Evolutionary conservation across 805 yeast genomes (phyloP).

Genomic region (Candida nonsorbophila): DNA sequence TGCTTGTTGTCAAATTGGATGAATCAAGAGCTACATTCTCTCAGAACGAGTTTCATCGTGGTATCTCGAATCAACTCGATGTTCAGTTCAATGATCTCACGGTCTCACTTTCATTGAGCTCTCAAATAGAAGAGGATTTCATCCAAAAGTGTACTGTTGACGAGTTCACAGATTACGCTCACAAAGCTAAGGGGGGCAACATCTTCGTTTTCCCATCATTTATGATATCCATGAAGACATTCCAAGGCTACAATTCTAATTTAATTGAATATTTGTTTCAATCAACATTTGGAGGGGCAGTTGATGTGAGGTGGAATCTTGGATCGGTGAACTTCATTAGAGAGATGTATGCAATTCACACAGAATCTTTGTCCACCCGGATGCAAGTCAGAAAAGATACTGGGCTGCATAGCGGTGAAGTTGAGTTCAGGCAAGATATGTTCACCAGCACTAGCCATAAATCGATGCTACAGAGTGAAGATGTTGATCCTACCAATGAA

Average conservation of each 20-base stretch:
- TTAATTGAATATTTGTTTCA: conserved; percentile 61
- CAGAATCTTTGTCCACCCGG: conserved; percentile 64
- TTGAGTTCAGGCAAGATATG: conserved; percentile 10
- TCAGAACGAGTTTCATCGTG: conserved; percentile 40
- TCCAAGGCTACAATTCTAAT: conserved; percentile 49
- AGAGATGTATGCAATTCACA: conserved; percentile 89
- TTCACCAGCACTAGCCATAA: conserved; percentile 3
- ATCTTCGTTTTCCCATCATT: conserved; percentile 78
- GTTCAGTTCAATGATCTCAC: conserved; percentile 57
- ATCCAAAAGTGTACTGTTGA: conserved; percentile 42
- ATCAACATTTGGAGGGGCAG: conserved; percentile 81
- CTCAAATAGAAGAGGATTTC: conserved; percentile 46
- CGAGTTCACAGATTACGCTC: conserved; percentile 52
- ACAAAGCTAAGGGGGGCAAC: conserved; percentile 67
- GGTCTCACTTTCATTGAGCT: conserved; percentile 62
- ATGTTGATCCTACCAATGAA: conserved; percentile 5
- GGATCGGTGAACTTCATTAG: conserved; percentile 87
- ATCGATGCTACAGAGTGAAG: too few species aligned
- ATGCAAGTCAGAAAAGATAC: conserved; percentile 26
- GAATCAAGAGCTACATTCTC: conserved; percentile 49
- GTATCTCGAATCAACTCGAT: conserved; percentile 52
- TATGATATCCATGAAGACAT: conserved; percentile 67
- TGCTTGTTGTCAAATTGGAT: conserved; percentile 56
- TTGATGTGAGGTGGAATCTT: conserved; percentile 89
- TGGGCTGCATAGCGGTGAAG: conserved; percentile 17